A percentile compares a stretch with the other conserved stretches of the same genome.
Conservation (phyloP, 768 basidiomycete genomes). For the Boletus reticuloceps region DNA sequence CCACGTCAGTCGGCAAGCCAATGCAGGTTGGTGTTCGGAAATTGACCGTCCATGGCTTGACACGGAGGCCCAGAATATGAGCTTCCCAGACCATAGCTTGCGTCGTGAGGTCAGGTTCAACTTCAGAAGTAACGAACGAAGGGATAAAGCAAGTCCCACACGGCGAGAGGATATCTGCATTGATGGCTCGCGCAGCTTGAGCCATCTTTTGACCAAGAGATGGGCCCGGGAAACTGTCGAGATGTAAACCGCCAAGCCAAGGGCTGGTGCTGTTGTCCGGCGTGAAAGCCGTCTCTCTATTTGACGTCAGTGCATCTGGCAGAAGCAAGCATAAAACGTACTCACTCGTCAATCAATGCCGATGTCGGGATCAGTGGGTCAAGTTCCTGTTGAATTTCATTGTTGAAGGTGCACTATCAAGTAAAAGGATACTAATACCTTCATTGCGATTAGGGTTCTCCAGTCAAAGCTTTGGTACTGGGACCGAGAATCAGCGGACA, state of each 20-base stretch:
- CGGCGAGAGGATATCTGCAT: slow-evolving; percentile 66
- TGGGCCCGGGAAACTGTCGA: slow-evolving; percentile 62
- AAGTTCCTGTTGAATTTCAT: slow-evolving; percentile 38
- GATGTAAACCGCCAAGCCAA: slow-evolving; percentile 68
- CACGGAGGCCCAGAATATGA: slow-evolving; percentile 57
- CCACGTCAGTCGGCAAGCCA: not conserved
- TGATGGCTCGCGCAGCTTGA: slow-evolving; percentile 63
- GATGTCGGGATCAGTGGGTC: slow-evolving; percentile 56
- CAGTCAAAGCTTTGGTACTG: slow-evolving; percentile 85
- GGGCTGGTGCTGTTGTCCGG: slow-evolving; percentile 47
- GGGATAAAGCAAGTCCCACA: slow-evolving; percentile 42
- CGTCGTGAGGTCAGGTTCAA: slow-evolving; percentile 59
- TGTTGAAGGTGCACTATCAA: not conserved
- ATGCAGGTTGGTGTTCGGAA: not conserved
- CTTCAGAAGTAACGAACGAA: slow-evolving; percentile 40
- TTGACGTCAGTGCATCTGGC: not conserved
- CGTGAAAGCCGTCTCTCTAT: slow-evolving; percentile 40
- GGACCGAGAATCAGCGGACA: not conserved
- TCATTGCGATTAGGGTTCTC: slow-evolving; percentile 73
- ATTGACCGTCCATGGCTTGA: slow-evolving; percentile 76
- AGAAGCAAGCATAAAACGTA: not conserved
- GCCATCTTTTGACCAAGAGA: slow-evolving; percentile 58
- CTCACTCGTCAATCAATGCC: slow-evolving; percentile 66
- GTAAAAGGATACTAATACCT: slow-evolving; percentile 35
- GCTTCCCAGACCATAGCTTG: slow-evolving; percentile 65